A percentile compares a stretch with the other conserved stretches of the same genome.
Conservation (phyloP, 2,329 filamentous ascomycete genomes). For the Alternaria triticimaculans region DNA sequence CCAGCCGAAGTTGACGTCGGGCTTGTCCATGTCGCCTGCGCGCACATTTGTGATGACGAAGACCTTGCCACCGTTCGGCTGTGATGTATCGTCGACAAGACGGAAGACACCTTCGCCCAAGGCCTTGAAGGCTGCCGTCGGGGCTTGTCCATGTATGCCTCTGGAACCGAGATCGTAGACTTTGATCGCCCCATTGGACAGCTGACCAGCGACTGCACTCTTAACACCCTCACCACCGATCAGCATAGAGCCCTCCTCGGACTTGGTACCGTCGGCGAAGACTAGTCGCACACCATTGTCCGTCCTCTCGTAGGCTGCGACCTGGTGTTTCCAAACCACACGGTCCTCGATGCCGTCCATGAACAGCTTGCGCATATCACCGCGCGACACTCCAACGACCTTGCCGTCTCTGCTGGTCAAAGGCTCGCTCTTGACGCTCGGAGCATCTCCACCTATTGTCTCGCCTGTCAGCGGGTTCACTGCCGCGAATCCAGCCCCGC, state of each 20-base stretch:
- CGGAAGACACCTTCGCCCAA: constrained; percentile 70
- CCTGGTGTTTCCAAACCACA: constrained; percentile 63
- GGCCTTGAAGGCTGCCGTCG: constrained; percentile 65
- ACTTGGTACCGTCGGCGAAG: constrained; percentile 67
- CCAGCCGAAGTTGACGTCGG: constrained; percentile 66
- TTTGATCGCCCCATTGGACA: constrained; percentile 64
- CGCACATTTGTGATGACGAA: constrained; percentile 70
- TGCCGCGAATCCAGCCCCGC: constrained; percentile 59
- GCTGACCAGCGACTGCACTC: constrained; percentile 65
- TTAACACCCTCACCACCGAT: constrained; percentile 69
- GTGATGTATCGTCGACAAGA: constrained; percentile 56
- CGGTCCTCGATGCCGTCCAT: constrained; percentile 62
- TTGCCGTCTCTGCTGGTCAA: constrained; percentile 64
- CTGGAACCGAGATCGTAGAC: constrained; percentile 69
- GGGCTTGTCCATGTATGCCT: constrained; percentile 71
- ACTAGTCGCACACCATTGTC: constrained; percentile 61
- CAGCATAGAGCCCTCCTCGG: constrained; percentile 64
- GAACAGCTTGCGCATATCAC: constrained; percentile 68
- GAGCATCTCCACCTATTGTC: constrained; percentile 34
- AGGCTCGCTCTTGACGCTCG: constrained; percentile 24
- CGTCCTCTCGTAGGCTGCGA: constrained; percentile 66
- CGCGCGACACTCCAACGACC: constrained; percentile 66
- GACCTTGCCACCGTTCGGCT: constrained; percentile 54
- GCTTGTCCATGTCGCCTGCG: constrained; percentile 65
- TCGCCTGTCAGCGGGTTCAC: constrained; percentile 64